Evolutionary conservation across 495 filamentous ascomycete species (phyloP).

Genomic region (Penicillium coffeae): DNA sequence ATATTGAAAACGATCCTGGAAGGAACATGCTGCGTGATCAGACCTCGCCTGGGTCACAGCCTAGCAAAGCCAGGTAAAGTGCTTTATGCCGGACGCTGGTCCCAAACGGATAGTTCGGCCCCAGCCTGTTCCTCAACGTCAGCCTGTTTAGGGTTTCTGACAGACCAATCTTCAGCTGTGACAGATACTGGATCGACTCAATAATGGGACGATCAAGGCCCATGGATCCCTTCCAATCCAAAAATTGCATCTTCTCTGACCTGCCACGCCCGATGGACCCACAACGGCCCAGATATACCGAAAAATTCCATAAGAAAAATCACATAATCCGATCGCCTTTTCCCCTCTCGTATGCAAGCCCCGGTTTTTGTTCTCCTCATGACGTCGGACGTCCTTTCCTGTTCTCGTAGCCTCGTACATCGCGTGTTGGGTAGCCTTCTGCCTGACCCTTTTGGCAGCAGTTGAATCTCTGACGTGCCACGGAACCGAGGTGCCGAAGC

Average conservation of each 20-base stretch:
- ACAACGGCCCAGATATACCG: constrained; percentile 6
- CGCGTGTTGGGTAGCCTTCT: neutral
- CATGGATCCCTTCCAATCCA: constrained; percentile 13
- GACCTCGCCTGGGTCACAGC: no score
- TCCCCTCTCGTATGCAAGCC: neutral
- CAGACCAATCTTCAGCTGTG: neutral
- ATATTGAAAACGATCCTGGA: no score
- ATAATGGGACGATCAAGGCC: constrained; percentile 11
- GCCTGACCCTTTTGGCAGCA: constrained; percentile 18
- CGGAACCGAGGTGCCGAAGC: neutral
- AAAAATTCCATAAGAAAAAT: constrained; percentile 1
- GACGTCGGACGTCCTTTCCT: constrained; percentile 3
- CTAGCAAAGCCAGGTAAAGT: no score
- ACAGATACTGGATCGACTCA: constrained; percentile 9
- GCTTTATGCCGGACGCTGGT: neutral
- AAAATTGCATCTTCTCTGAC: constrained; percentile 1
- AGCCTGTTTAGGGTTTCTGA: neutral
- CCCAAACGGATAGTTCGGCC: neutral
- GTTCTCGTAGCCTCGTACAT: neutral
- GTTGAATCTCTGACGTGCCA: constrained; percentile 10
- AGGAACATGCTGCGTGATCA: no score
- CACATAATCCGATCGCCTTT: constrained; percentile 4
- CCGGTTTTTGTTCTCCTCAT: neutral
- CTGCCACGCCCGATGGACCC: constrained; percentile 9
- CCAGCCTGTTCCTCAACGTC: neutral